phyloP scores from a whole-genome alignment of 257 asterid genomes.

The Apocynum venetum region DNA sequence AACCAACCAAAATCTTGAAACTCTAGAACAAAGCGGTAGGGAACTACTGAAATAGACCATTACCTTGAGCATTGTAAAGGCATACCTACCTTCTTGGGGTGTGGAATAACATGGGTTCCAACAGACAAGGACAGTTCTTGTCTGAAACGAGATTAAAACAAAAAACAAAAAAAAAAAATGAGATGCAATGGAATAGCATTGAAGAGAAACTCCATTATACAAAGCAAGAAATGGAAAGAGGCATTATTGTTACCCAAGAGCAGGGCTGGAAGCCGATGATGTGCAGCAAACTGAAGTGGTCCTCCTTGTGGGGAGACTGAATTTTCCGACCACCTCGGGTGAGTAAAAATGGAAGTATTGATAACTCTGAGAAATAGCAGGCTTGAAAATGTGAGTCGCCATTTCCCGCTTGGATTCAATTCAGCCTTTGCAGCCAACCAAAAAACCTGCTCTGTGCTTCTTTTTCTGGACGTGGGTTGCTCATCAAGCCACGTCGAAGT shows the following conservation, averaged over 20 bases:
- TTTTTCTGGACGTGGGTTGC: conserved; percentile 11
- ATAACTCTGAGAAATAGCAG: conserved; percentile 7
- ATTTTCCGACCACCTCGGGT: neutral
- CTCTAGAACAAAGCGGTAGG: neutral
- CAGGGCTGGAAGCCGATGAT: conserved; percentile 27
- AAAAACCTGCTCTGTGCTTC: neutral
- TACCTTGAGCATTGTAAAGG: neutral
- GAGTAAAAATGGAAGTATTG: neutral
- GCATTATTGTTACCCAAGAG: conserved; percentile 25
- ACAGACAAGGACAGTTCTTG: conserved; percentile 52
- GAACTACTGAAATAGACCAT: neutral
- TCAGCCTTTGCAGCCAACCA: conserved; percentile 2
- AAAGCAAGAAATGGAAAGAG: neutral
- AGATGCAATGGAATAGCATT: neutral
- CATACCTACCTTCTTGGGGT: conserved; percentile 64
- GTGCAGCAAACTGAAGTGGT: conserved; percentile 23
- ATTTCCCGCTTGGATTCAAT: conserved; percentile 24
- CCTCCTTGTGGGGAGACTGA: conserved; percentile 19
- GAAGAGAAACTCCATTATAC: neutral
- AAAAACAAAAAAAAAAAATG: too few relatives aligned
- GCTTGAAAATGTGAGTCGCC: conserved; percentile 50
- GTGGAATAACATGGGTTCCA: conserved; percentile 75
- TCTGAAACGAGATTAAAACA: conserved; percentile 30
- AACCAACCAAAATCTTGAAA: neutral
- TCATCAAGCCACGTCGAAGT: conserved; percentile 20